These are phyloP conservation scores for Schwanniomyces yamadae DNA, from an alignment of 805 yeast genomes.

Conservation along the genomic window DNA sequence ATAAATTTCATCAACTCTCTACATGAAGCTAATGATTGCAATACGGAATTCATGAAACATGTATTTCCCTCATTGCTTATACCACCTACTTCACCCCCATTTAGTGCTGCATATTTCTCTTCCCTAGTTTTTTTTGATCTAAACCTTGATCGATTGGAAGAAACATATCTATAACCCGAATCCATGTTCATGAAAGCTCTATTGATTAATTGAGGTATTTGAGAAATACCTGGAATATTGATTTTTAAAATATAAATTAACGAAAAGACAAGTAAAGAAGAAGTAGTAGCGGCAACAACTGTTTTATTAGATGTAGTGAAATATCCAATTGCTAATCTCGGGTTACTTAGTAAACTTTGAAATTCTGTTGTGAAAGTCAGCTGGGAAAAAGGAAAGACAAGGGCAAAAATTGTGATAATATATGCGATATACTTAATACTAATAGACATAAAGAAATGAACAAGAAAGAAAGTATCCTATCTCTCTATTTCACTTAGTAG, in stretches of 20 bases:
- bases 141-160: constrained; percentile 9
- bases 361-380: constrained; percentile 2
- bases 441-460: constrained; percentile 1
- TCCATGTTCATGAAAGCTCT: constrained; percentile 13
- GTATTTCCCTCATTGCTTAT: constrained; percentile 88
- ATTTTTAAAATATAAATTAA: constrained; percentile 5
- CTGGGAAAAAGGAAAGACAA: constrained; percentile 1
- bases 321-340: background rate
- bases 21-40: constrained; percentile 80
- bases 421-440: constrained; percentile 2
- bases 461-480: background rate
- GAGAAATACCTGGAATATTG: constrained; percentile 3
- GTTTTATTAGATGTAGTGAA: constrained; percentile 1
- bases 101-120: constrained; percentile 43
- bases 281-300: constrained; percentile 12
- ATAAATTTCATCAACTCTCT: constrained; percentile 57
- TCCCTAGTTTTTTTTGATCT: constrained; percentile 24
- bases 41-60: constrained; percentile 89
- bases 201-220: constrained; percentile 10
- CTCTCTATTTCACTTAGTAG: background rate
- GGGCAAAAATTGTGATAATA: constrained; percentile 1
- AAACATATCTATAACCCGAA: constrained; percentile 12
- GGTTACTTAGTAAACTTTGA: background rate
- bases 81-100: constrained; percentile 83
- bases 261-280: constrained; percentile 6